Percentiles rank a stretch among this genome's conserved stretches.
Evolutionary conservation across 345 rosid genomes (phyloP).

Genomic region (Lepidium sativum): DNA sequence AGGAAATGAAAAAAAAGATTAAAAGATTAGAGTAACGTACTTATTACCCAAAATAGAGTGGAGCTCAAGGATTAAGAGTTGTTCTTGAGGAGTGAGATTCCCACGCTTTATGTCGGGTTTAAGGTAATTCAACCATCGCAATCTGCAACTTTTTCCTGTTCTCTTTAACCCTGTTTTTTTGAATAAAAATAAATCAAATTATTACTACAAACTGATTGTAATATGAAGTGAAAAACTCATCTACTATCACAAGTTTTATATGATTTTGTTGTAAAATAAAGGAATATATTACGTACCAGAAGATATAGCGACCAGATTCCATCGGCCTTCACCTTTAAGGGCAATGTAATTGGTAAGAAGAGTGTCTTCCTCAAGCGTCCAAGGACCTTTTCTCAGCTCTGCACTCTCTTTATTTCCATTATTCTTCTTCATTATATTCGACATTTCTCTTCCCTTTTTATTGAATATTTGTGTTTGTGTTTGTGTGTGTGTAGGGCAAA

Average conservation of each 20-base stretch:
- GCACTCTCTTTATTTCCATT: slow-evolving; percentile 4
- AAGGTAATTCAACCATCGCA: slow-evolving; percentile 85
- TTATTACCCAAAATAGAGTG: slow-evolving; percentile 85
- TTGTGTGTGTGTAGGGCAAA: too few relatives aligned
- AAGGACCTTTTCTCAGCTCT: slow-evolving; percentile 61
- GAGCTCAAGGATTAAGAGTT: slow-evolving; percentile 76
- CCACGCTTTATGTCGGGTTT: slow-evolving; percentile 89
- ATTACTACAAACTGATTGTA: too few relatives aligned
- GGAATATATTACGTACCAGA: background rate
- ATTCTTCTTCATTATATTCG: slow-evolving; percentile 30
- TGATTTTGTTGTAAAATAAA: background rate
- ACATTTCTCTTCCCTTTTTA: background rate
- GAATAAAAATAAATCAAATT: too few relatives aligned
- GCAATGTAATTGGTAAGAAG: slow-evolving; percentile 57
- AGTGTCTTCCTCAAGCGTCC: slow-evolving; percentile 87
- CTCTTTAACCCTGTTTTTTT: slow-evolving; percentile 65
- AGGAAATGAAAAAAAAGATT: background rate
- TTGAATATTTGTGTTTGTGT: background rate
- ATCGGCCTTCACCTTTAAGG: slow-evolving; percentile 78
- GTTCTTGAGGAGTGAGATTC: slow-evolving; percentile 68
- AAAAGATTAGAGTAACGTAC: slow-evolving; percentile 20
- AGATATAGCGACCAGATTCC: slow-evolving; percentile 43
- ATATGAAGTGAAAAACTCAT: too few relatives aligned
- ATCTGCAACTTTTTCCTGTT: slow-evolving; percentile 84
- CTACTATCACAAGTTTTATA: too few relatives aligned